Conservation (phyloP, 129 eudicot species). For the Glebionis coronaria region DNA sequence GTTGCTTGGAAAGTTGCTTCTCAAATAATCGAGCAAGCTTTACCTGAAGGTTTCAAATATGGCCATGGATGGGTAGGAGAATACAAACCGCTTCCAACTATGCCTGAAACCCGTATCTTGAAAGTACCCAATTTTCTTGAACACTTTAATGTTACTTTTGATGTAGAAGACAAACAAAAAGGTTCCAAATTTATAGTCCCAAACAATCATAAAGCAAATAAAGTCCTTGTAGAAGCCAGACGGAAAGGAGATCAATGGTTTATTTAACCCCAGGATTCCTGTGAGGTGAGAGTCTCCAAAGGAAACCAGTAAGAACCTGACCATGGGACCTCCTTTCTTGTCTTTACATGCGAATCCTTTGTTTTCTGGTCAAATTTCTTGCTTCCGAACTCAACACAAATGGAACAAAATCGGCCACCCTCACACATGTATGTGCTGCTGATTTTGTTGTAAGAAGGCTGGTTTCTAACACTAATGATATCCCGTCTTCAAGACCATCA, state of each 20-base stretch:
- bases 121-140: too few species aligned
- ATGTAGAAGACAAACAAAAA: conserved; percentile 25
- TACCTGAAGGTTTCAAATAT: conserved; percentile 72
- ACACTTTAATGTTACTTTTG: too few species aligned
- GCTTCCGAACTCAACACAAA: conserved; percentile 46
- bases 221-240: conserved; percentile 24
- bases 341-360: conserved; percentile 34
- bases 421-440: too few species aligned
- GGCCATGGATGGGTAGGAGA: conserved; percentile 99
- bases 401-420: conserved; percentile 49
- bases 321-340: conserved; percentile 25
- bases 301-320: conserved; percentile 27
- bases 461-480: conserved; percentile 29
- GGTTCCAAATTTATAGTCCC: conserved; percentile 20
- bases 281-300: conserved; percentile 43
- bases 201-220: conserved; percentile 23
- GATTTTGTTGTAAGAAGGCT: conserved; percentile 38
- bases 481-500: conserved; percentile 31
- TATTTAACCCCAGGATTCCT: conserved; percentile 27
- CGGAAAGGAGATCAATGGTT: conserved; percentile 24
- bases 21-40: conserved; percentile 74
- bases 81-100: conserved; percentile 88
- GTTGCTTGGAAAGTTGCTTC: conserved; percentile 97
- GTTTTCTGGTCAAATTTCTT: conserved; percentile 28
- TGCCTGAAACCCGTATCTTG: conserved; percentile 40